Conservation (phyloP, 305 asterid species). For the Plantago coronopus region DNA sequence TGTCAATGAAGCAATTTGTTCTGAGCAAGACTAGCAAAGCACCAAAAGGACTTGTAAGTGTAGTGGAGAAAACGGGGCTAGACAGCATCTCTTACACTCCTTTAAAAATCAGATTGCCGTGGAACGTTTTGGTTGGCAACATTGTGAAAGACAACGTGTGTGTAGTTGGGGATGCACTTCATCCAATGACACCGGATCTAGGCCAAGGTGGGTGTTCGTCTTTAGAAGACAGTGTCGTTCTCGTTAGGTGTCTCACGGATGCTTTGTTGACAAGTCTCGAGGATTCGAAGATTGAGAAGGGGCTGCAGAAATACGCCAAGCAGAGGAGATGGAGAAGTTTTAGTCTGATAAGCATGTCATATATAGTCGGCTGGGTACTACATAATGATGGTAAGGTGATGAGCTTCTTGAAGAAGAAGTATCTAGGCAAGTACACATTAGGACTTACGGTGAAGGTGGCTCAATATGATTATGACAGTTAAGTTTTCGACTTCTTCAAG, state of each 20-base stretch:
- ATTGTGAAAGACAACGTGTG: constrained; percentile 36
- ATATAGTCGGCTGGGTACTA: constrained; percentile 46
- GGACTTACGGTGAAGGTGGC: constrained; percentile 32
- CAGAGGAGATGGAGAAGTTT: constrained; percentile 65
- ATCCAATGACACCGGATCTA: constrained; percentile 64
- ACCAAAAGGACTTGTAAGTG: constrained; percentile 18
- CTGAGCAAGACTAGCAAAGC: constrained; percentile 23
- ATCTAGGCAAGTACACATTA: constrained; percentile 28
- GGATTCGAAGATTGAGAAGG: constrained; percentile 27
- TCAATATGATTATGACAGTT: constrained; percentile 48
- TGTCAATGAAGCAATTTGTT: constrained; percentile 52
- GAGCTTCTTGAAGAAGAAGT: constrained; percentile 37
- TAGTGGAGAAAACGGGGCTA: constrained; percentile 39
- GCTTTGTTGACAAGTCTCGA: constrained; percentile 23
- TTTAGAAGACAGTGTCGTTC: constrained; percentile 50
- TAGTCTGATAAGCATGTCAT: constrained; percentile 36
- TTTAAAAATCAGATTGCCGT: constrained; percentile 37
- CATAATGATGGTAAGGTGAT: constrained; percentile 37
- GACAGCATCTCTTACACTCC: constrained; percentile 34
- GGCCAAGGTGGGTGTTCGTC: constrained; percentile 66
- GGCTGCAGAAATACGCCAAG: constrained; percentile 36
- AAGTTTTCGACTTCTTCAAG: constrained; percentile 27
- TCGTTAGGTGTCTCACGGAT: constrained; percentile 44
- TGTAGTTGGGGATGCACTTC: constrained; percentile 60
- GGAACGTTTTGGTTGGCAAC: constrained; percentile 38